Conservation (phyloP, 139 green algal genomes). For the Penium margaritaceum region DNA sequence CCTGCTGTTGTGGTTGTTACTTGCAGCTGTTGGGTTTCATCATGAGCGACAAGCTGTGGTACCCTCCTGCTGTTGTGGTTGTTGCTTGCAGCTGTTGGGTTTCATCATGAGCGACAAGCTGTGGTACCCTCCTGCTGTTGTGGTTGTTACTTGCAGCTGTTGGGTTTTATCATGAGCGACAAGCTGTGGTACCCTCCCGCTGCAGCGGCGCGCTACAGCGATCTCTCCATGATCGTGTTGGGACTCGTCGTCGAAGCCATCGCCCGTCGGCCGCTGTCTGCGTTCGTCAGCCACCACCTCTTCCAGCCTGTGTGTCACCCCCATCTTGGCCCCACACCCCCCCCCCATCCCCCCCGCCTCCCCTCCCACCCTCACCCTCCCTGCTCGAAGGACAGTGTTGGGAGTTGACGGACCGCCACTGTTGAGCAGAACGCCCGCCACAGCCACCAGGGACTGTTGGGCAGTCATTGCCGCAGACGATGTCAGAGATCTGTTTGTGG, state of each 20-base stretch:
- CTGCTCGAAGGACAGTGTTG: no score
- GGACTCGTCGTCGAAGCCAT: constrained; percentile 40
- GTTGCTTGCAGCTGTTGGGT: constrained; percentile 26
- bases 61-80: no score
- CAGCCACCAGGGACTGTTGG: no score
- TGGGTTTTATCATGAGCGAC: constrained; percentile 42
- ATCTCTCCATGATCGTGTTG: constrained; percentile 55
- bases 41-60: neutral
- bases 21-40: no score
- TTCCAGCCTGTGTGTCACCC: constrained; percentile 29
- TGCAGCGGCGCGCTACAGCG: constrained; percentile 36
- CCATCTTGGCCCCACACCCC: neutral
- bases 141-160: constrained; percentile 20
- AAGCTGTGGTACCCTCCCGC: constrained; percentile 41
- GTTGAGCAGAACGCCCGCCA: no score
- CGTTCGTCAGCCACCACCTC: constrained; percentile 38
- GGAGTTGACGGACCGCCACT: no score
- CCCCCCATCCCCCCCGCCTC: no score
- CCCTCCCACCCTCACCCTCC: neutral
- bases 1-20: no score
- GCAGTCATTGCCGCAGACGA: no score
- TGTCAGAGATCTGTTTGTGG: no score
- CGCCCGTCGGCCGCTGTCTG: constrained; percentile 9
- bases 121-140: constrained; percentile 32
- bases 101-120: constrained; percentile 45